Conservation (phyloP, 1,139 yeast species). For the Zhuliangozyma blackwelliae region DNA sequence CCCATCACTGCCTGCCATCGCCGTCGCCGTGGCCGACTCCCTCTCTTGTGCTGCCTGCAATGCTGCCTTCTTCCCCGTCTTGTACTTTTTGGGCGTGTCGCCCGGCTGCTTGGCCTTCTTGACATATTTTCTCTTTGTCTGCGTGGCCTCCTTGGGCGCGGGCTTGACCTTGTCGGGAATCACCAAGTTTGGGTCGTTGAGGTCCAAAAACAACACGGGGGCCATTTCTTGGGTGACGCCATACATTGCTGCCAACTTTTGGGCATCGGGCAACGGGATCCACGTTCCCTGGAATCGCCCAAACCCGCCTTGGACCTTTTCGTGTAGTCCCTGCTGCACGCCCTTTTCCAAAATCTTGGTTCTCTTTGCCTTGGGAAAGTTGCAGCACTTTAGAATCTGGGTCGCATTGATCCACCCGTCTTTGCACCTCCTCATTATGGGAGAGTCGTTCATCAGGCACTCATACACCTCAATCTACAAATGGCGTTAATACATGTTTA, state of each 20-base stretch:
- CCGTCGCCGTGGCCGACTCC: conserved; percentile 8
- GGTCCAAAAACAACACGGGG: conserved; percentile 48
- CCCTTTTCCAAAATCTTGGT: conserved; percentile 90
- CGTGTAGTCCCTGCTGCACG: conserved; percentile 81
- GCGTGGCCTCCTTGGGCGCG: conserved; percentile 38
- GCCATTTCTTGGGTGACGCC: conserved; percentile 53
- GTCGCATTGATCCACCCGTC: conserved; percentile 99
- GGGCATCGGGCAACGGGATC: conserved; percentile 75
- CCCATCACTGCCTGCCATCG: neutral
- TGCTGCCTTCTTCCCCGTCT: conserved; percentile 12
- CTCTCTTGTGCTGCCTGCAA: conserved; percentile 11
- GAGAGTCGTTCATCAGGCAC: conserved; percentile 71
- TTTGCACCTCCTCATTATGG: conserved; percentile 86
- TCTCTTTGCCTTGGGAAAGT: conserved; percentile 90
- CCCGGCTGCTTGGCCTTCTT: conserved; percentile 35
- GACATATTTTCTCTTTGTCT: conserved; percentile 41
- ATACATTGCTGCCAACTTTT: conserved; percentile 48
- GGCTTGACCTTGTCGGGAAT: conserved; percentile 47
- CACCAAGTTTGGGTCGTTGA: conserved; percentile 44
- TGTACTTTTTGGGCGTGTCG: conserved; percentile 34
- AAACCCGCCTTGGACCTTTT: conserved; percentile 95
- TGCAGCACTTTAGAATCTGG: conserved; percentile 89
- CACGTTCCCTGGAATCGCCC: conserved; percentile 98
- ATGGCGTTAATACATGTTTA: neutral
- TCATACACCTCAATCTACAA: conserved; percentile 70